These are phyloP conservation scores for Mycosphaerella sp. DNA, from an alignment of 2,329 filamentous ascomycete species.

Conservation along the genomic window DNA sequence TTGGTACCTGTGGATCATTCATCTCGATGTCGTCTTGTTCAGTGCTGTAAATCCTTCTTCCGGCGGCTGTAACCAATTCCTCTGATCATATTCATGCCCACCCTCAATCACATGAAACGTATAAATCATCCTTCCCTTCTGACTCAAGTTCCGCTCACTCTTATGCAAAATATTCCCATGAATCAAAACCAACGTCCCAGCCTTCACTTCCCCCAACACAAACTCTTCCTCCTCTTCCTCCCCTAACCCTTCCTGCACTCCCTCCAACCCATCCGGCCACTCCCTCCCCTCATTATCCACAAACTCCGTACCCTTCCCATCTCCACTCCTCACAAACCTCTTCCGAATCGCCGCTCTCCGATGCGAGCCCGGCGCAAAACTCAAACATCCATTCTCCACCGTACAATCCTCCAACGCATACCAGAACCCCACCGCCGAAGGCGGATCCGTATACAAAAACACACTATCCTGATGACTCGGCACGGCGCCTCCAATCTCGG, in stretches of 20 bases:
- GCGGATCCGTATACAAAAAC: slow-evolving; percentile 85
- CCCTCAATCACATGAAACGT: slow-evolving; percentile 97
- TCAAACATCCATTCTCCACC: slow-evolving; percentile 77
- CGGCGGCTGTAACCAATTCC: slow-evolving; percentile 91
- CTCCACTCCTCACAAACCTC: slow-evolving; percentile 64
- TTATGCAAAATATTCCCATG: slow-evolving; percentile 95
- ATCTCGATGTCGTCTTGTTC: slow-evolving; percentile 14
- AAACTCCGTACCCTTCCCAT: slow-evolving; percentile 52
- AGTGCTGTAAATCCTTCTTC: slow-evolving; percentile 59
- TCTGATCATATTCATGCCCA: slow-evolving; percentile 68
- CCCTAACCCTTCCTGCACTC: slow-evolving; percentile 12
- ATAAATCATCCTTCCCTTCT: slow-evolving; percentile 87
- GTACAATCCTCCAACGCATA: slow-evolving; percentile 93
- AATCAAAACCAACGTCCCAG: slow-evolving; percentile 84
- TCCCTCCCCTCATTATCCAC: slow-evolving; percentile 53
- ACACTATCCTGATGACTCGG: slow-evolving; percentile 88
- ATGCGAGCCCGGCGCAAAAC: slow-evolving; percentile 79
- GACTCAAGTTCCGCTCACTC: slow-evolving; percentile 85
- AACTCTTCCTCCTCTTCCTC: slow-evolving; percentile 54
- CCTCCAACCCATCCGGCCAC: slow-evolving; percentile 41
- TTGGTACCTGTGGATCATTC: no score
- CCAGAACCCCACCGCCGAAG: slow-evolving; percentile 92
- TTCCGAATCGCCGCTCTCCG: slow-evolving; percentile 62
- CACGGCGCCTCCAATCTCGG: slow-evolving; percentile 87
- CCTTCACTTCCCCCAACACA: slow-evolving; percentile 78